phyloP scores from a whole-genome alignment of 139 green algal species.

The Desmodesmus armatus region DNA sequence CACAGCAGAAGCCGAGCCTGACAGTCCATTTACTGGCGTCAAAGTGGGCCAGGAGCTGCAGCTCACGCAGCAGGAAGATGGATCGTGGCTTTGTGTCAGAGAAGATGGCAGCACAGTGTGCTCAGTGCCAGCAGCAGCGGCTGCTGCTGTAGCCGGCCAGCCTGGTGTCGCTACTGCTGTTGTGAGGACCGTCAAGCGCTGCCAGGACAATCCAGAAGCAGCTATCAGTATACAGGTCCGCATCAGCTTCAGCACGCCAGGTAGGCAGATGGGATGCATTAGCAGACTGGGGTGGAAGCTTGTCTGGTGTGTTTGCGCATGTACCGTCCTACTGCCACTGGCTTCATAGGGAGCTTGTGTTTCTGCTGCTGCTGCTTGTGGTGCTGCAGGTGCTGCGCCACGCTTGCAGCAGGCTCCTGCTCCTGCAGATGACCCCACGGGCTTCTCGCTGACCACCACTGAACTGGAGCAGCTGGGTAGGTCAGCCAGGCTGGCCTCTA shows the following conservation, averaged over 20 bases:
- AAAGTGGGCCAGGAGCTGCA: neutral
- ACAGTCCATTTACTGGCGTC: neutral
- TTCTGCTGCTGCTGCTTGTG: neutral
- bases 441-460: constrained; percentile 30
- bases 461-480: constrained; percentile 38
- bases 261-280: neutral
- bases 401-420: constrained; percentile 9
- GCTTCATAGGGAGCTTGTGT: no score
- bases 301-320: no score
- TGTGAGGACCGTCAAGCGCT: constrained; percentile 16
- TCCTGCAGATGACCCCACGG: constrained; percentile 16
- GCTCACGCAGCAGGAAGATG: neutral
- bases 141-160: neutral
- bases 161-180: neutral
- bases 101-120: neutral
- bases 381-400: no score
- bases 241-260: constrained; percentile 4
- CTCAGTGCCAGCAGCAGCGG: neutral
- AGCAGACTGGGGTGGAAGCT: neutral
- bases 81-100: neutral
- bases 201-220: neutral
- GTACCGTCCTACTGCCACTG: neutral
- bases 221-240: constrained; percentile 8
- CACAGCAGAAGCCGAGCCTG: no score
- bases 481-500: no score